These are phyloP conservation scores for Colletotrichum spaethianum DNA, from an alignment of 2,329 filamentous ascomycete genomes.

Conservation along the genomic window DNA sequence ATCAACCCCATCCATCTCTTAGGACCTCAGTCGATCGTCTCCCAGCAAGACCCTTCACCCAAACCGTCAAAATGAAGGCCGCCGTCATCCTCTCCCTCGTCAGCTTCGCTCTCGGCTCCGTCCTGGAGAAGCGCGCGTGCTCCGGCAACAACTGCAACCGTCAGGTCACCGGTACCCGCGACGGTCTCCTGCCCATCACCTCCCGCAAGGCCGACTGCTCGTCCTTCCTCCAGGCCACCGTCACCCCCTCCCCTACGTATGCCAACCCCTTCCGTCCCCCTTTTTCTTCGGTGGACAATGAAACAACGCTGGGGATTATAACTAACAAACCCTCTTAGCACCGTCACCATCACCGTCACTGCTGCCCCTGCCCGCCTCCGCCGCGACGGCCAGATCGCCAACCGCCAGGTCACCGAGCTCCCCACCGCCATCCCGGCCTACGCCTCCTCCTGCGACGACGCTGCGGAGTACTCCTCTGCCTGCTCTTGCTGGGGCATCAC, in stretches of 20 bases:
- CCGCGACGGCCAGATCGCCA: constrained; percentile 45
- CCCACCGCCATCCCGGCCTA: constrained; percentile 56
- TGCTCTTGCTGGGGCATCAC: constrained; percentile 63
- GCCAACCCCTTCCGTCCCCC: constrained; percentile 37
- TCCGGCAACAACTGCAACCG: constrained; percentile 63
- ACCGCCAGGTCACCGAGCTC: constrained; percentile 50
- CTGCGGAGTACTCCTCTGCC: constrained; percentile 55
- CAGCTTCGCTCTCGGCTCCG: constrained; percentile 53
- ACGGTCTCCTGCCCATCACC: constrained; percentile 51
- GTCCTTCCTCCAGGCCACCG: constrained; percentile 56
- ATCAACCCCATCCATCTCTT: constrained; percentile 40
- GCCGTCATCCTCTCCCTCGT: constrained; percentile 55
- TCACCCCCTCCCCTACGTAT: constrained; percentile 58
- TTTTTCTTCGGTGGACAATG: neutral
- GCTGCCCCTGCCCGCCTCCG: constrained; percentile 48
- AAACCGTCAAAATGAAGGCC: constrained; percentile 57
- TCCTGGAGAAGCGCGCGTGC: constrained; percentile 54
- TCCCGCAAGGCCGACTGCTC: constrained; percentile 57
- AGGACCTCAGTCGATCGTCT: constrained; percentile 43
- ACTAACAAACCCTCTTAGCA: constrained; percentile 48
- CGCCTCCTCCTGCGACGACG: constrained; percentile 54
- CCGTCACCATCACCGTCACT: constrained; percentile 57
- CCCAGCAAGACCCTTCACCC: constrained; percentile 10
- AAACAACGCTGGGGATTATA: neutral
- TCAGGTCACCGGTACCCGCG: constrained; percentile 59